A percentile compares a stretch with the other conserved stretches of the same genome.
Evolutionary conservation across 1,139 yeast species (phyloP).

Genomic region (Nakaseomyces glabratus): DNA sequence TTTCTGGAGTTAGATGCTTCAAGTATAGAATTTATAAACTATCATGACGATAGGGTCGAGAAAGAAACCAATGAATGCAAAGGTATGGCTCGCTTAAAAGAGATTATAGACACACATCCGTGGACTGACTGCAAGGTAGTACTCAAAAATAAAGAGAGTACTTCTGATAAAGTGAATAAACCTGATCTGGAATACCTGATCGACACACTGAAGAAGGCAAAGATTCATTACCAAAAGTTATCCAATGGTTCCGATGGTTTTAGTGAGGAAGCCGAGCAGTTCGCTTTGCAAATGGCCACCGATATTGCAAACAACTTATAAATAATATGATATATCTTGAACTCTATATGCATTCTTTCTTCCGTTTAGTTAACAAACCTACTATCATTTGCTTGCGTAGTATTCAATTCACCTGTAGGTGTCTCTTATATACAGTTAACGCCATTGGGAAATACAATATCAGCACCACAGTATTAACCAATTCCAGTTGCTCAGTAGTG

Average conservation of each 20-base stretch:
- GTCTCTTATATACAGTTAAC: constrained; percentile 23
- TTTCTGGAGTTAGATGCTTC: too few relatives aligned
- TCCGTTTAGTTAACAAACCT: too few relatives aligned
- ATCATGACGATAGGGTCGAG: constrained; percentile 5
- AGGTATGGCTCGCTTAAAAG: constrained; percentile 24
- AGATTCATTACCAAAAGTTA: constrained; percentile 9
- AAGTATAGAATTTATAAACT: constrained; percentile 15
- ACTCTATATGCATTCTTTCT: too few relatives aligned
- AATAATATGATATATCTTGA: not conserved
- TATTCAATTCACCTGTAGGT: too few relatives aligned
- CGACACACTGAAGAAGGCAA: constrained; percentile 18
- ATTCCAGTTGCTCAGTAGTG: constrained; percentile 18
- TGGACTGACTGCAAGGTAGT: constrained; percentile 18
- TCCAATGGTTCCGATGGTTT: constrained; percentile 4
- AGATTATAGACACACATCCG: constrained; percentile 26
- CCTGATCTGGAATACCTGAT: constrained; percentile 6
- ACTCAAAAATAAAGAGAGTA: not conserved
- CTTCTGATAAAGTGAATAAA: not conserved
- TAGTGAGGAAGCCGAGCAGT: constrained; percentile 16
- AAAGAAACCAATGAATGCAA: constrained; percentile 25
- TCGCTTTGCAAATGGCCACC: constrained; percentile 24
- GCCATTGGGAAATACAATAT: constrained; percentile 30
- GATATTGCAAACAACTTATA: constrained; percentile 19
- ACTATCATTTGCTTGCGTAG: too few relatives aligned
- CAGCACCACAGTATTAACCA: constrained; percentile 21